A percentile compares a stretch with the other conserved stretches of the same genome.
Evolutionary conservation across 441 rosid species (phyloP).

Genomic region (Sinapis alba): DNA sequence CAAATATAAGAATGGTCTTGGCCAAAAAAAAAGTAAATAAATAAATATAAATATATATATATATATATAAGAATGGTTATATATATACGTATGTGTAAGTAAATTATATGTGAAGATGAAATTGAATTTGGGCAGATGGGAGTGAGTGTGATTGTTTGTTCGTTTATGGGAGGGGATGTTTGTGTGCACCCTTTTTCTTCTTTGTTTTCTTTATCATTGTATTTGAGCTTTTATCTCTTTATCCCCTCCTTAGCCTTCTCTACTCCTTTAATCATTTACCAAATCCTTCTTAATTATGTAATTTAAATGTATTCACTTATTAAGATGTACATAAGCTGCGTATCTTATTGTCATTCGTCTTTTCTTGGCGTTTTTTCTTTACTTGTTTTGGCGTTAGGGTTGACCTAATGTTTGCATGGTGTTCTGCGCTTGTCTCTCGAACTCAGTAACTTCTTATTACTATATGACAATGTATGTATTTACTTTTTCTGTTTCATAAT

Average conservation of each 20-base stretch:
- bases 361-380: neutral
- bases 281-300: neutral
- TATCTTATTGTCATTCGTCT: conserved; percentile 8
- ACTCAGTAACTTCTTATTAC: conserved; percentile 4
- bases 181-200: conserved; percentile 26
- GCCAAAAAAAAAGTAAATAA: neutral
- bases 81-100: neutral
- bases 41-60: too few species aligned
- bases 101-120: conserved; percentile 18
- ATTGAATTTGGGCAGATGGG: conserved; percentile 22
- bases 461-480: neutral
- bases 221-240: conserved; percentile 33
- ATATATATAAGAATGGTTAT: neutral
- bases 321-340: neutral
- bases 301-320: conserved; percentile 1
- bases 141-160: conserved; percentile 25
- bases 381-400: conserved; percentile 14
- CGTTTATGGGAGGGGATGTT: conserved; percentile 28
- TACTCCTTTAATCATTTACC: conserved; percentile 32
- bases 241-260: neutral
- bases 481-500: too few species aligned
- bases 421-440: conserved; percentile 18
- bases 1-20: conserved; percentile 1
- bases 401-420: conserved; percentile 27
- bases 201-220: conserved; percentile 38